Base-by-base conservation (phyloP, 768 basidiomycete species). In the Leccinum pellstonianum region DNA sequence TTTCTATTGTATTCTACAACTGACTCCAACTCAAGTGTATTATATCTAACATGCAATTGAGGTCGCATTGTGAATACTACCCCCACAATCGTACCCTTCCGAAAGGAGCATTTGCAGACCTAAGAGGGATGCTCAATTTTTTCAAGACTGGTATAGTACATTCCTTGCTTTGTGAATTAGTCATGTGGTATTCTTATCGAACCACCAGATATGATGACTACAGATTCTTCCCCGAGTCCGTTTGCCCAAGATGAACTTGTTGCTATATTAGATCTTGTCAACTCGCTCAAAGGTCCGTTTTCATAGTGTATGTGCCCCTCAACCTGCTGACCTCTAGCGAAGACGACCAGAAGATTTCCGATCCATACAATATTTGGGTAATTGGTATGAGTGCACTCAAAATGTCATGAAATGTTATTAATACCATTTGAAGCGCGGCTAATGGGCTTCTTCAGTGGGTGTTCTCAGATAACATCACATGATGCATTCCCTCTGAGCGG, bases 41-140 rank as follows among this genome's bases (percentile, higher is more conserved):
- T 1, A 1, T 25, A 31, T 19, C 17, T 65, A 25, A 66, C 49
- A 12, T 37, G 27, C 17, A 43, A 37, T 49, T 3, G 17, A 65
- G 65, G 64, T 51, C 57, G 14, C 64, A 63, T 23, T 66, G 64
- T 10, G 64, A 65, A 54, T 66, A 54, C 55, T 63, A 66, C 4
- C 60, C 57, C 2, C 51, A 66, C 21, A 25, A 25, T 31, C 55
- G 49, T 21, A 51, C 17, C 7, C 48, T 63, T 41, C 54, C 60
- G 3, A 41, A 50, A 6, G 5, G 19, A 10, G 54, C 52, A 56
- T 23, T 65, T n/a, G 57, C 49, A 19, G 52, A 51, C 3, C 55
- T 65, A 7, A 51, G 57, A 52, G 61, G 64, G 5, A 66, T 63
- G 52, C 64, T 66, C 37, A 59, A 66, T 25, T 59, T 52, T 49